Percentiles rank a stretch among this genome's conserved stretches.
phyloP scores from a whole-genome alignment of 202 grass and related monocot genomes.

The Digitaria exilis region DNA sequence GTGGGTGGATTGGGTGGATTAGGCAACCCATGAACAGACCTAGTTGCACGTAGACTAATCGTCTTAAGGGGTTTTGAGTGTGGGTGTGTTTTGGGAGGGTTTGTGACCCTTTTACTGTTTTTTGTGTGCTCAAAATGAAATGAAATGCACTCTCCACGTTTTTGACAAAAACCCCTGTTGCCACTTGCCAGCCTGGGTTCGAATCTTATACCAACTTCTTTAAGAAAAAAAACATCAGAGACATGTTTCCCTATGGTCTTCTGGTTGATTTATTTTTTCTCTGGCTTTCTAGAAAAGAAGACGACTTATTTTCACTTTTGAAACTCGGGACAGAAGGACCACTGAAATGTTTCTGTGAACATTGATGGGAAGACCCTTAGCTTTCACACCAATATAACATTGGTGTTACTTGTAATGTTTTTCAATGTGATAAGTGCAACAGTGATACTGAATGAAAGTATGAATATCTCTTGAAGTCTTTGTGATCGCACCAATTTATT shows the following conservation, averaged over 20 bases:
- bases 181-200: too few relatives aligned
- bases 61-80: background rate
- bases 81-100: background rate
- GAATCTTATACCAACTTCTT: too few relatives aligned
- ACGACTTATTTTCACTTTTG: conserved; percentile 1
- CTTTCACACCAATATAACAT: background rate
- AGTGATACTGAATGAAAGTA: background rate
- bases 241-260: too few relatives aligned
- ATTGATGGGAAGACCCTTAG: conserved; percentile 23
- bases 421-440: background rate
- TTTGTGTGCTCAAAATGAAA: background rate
- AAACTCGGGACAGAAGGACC: conserved; percentile 25
- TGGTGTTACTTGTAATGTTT: conserved; percentile 26
- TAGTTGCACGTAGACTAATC: too few relatives aligned
- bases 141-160: background rate
- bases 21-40: too few relatives aligned
- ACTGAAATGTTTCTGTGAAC: conserved; percentile 23
- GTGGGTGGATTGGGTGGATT: too few relatives aligned
- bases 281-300: background rate
- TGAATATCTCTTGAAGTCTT: conserved; percentile 6
- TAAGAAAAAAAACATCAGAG: too few relatives aligned
- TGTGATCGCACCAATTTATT: background rate
- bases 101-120: background rate
- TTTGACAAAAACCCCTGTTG: background rate
- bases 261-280: too few relatives aligned